Conservation (phyloP, 176 grass and related monocot genomes). For the Bothriochloa decipiens region DNA sequence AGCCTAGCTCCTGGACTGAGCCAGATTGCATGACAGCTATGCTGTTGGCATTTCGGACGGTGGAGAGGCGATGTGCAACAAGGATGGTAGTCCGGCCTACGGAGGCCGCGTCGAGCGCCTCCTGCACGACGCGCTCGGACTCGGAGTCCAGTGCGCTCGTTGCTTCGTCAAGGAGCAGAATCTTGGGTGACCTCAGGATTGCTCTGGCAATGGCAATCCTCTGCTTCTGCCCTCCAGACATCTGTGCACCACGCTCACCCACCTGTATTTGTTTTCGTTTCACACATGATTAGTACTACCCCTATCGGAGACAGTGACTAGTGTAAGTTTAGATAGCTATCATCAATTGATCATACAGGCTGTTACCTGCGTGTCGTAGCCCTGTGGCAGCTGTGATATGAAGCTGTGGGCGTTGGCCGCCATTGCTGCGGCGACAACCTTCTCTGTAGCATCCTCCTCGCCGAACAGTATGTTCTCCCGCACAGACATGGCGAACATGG, state of each 20-base stretch:
- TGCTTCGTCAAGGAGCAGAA: conserved; percentile 85
- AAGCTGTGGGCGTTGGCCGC: conserved; percentile 88
- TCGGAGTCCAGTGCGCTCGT: conserved; percentile 88
- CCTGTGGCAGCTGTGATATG: conserved; percentile 82
- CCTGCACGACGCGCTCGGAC: conserved; percentile 79
- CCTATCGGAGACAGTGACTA: neutral
- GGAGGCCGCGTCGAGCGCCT: conserved; percentile 76
- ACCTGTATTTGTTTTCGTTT: conserved; percentile 50
- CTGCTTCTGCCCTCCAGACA: conserved; percentile 96
- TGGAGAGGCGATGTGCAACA: conserved; percentile 83
- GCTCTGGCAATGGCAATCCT: conserved; percentile 92
- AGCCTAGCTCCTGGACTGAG: conserved; percentile 68
- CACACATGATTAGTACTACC: neutral
- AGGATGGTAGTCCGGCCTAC: conserved; percentile 74
- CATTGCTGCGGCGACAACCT: conserved; percentile 64
- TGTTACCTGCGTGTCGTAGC: conserved; percentile 77
- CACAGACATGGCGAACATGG: conserved; percentile 49
- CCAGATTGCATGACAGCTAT: conserved; percentile 84
- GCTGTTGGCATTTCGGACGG: conserved; percentile 68
- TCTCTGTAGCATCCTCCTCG: conserved; percentile 74
- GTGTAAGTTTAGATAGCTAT: neutral
- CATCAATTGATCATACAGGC: too few species aligned
- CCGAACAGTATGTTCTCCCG: conserved; percentile 91
- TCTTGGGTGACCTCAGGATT: conserved; percentile 84
- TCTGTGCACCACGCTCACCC: conserved; percentile 80